A percentile compares a stretch with the other conserved stretches of the same genome.
phyloP scores from a whole-genome alignment of 805 yeast species.

The Myxozyma vanderwaltii region DNA sequence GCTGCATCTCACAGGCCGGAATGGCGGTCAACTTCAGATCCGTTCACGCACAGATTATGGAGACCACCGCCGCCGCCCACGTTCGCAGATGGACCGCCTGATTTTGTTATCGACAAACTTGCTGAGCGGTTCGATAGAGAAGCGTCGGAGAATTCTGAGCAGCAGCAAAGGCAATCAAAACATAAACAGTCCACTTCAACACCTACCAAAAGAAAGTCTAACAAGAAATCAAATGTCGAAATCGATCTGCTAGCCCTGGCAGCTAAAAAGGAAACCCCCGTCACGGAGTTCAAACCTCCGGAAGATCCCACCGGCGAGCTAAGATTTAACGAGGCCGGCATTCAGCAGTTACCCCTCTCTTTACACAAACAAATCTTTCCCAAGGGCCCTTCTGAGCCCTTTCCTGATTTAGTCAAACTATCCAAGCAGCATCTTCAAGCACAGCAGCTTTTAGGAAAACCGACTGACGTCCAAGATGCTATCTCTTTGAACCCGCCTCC shows the following conservation, averaged over 20 bases:
- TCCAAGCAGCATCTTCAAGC: conserved; percentile 60
- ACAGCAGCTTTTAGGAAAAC: conserved; percentile 74
- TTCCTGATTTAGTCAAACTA: conserved; percentile 49
- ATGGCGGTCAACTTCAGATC: not conserved
- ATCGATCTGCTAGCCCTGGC: conserved; percentile 2
- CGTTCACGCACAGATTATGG: not conserved
- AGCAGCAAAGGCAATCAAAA: not conserved
- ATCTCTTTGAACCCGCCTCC: conserved; percentile 64
- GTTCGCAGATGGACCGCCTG: not conserved
- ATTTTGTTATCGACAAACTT: not conserved
- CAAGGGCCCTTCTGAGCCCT: conserved; percentile 37
- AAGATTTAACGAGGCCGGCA: conserved; percentile 73
- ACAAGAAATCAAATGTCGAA: conserved; percentile 5
- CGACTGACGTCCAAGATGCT: conserved; percentile 63
- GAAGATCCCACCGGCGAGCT: conserved; percentile 16
- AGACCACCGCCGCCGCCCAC: not conserved
- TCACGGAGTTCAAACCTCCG: conserved; percentile 5
- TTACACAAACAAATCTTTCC: conserved; percentile 68
- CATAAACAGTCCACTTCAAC: not conserved
- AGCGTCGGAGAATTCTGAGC: not conserved
- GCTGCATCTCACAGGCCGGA: not conserved
- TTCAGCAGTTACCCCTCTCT: conserved; percentile 67
- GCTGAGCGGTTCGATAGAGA: conserved; percentile 5
- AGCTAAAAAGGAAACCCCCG: not conserved
- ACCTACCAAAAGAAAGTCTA: not conserved